A percentile compares a stretch with the other conserved stretches of the same genome.
These are phyloP conservation scores for Boletus tylopilopsis DNA, from an alignment of 768 basidiomycete species.

Conservation along the genomic window DNA sequence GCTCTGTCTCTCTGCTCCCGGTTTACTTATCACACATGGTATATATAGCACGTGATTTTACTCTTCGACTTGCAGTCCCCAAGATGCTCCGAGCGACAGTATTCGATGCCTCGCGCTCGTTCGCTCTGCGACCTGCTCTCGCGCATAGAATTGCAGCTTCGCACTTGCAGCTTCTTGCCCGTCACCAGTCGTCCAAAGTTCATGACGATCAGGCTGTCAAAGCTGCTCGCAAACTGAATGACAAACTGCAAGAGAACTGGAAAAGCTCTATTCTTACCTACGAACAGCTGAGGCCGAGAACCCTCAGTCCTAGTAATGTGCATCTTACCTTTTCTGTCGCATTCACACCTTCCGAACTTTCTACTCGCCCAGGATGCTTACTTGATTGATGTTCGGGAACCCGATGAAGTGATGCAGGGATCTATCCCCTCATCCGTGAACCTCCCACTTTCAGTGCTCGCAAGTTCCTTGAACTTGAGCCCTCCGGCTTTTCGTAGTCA, in stretches of 20 bases:
- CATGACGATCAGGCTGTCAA: conserved; percentile 21
- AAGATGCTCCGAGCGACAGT: conserved; percentile 26
- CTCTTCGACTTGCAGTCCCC: neutral
- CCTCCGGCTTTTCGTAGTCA: conserved; percentile 55
- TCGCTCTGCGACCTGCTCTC: conserved; percentile 6
- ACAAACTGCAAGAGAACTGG: conserved; percentile 66
- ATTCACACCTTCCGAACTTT: conserved; percentile 8
- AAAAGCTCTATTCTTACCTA: conserved; percentile 68
- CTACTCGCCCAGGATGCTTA: conserved; percentile 51
- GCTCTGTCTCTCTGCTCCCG: too few relatives aligned
- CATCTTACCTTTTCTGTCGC: neutral
- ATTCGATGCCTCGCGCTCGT: conserved; percentile 11
- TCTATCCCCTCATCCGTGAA: conserved; percentile 92
- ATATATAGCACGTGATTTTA: conserved; percentile 12
- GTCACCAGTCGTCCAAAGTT: conserved; percentile 35
- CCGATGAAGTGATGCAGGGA: conserved; percentile 86
- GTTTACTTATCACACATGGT: too few relatives aligned
- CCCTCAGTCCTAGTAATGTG: conserved; percentile 70
- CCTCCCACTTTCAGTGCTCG: conserved; percentile 77
- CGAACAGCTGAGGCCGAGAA: conserved; percentile 76
- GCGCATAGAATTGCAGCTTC: conserved; percentile 5
- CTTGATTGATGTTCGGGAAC: conserved; percentile 90
- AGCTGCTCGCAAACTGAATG: conserved; percentile 31
- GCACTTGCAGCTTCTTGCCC: conserved; percentile 18
- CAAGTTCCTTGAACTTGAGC: conserved; percentile 57